Conservation (phyloP, 2,329 filamentous ascomycete species). For the Arachnopeziza araneosa region DNA sequence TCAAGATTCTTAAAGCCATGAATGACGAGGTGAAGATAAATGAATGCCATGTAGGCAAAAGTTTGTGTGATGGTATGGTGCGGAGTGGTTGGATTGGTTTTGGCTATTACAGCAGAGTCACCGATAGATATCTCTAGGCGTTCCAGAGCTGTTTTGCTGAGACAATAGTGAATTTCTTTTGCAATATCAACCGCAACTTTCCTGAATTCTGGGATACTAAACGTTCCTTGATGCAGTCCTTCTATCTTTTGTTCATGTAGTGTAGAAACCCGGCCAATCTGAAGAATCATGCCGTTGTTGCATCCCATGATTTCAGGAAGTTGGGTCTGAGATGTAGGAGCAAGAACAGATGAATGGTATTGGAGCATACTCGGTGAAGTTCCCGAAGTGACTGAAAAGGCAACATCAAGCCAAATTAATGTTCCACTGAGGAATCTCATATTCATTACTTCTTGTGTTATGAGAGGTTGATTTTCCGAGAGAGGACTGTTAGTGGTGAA, state of each 20-base stretch:
- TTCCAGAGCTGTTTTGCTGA: slow-evolving; percentile 15
- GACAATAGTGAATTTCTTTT: slow-evolving; percentile 16
- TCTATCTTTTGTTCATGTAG: slow-evolving; percentile 52
- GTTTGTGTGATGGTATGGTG: slow-evolving; percentile 19
- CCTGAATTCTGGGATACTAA: slow-evolving; percentile 12
- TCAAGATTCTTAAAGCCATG: slow-evolving; percentile 17
- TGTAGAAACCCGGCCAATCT: slow-evolving; percentile 48
- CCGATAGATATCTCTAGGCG: slow-evolving; percentile 10
- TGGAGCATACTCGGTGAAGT: slow-evolving; percentile 36
- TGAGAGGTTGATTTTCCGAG: neutral
- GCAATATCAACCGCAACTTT: slow-evolving; percentile 15
- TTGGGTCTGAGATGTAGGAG: slow-evolving; percentile 30
- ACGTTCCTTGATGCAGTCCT: slow-evolving; percentile 28
- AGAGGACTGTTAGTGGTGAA: slow-evolving; percentile 6
- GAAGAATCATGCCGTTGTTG: slow-evolving; percentile 50
- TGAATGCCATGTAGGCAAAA: slow-evolving; percentile 19
- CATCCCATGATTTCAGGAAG: slow-evolving; percentile 49
- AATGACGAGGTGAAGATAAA: slow-evolving; percentile 25
- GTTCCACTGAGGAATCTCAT: slow-evolving; percentile 43
- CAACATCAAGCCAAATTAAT: slow-evolving; percentile 44
- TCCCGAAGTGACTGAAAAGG: slow-evolving; percentile 42
- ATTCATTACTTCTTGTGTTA: slow-evolving; percentile 37
- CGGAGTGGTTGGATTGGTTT: slow-evolving; percentile 2
- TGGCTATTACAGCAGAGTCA: neutral
- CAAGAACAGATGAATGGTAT: slow-evolving; percentile 38